phyloP scores from a whole-genome alignment of 139 green algal genomes.

The Nannochloris sp. region DNA sequence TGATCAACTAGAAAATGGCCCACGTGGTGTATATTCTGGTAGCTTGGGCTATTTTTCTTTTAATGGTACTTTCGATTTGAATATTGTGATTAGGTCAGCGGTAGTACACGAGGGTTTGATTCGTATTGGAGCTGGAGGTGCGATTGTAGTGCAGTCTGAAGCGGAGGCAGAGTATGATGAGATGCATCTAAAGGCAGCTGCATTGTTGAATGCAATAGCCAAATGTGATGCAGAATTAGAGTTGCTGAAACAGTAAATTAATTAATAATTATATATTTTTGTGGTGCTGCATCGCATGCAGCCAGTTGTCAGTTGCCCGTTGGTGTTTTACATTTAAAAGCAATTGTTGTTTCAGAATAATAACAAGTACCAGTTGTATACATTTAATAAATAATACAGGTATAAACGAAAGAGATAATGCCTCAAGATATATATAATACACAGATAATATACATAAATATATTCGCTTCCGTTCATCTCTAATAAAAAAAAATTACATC shows the following conservation, averaged over 20 bases:
- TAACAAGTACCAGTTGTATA: no score
- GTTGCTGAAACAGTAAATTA: not conserved
- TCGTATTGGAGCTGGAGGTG: constrained; percentile 86
- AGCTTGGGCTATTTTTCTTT: constrained; percentile 82
- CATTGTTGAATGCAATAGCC: constrained; percentile 46
- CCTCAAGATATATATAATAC: no score
- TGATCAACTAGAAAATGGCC: constrained; percentile 71
- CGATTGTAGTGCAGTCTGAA: constrained; percentile 77
- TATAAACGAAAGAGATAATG: no score
- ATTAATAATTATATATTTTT: no score
- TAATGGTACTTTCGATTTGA: constrained; percentile 92
- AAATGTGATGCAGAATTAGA: constrained; percentile 7
- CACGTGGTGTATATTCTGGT: constrained; percentile 89
- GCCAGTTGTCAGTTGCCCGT: no score
- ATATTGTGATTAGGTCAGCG: constrained; percentile 96
- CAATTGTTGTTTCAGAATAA: no score
- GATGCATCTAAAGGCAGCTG: constrained; percentile 87
- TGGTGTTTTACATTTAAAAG: no score
- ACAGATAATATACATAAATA: no score
- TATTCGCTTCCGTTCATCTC: no score
- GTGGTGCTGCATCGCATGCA: no score
- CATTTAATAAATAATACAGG: no score
- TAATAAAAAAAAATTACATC: no score
- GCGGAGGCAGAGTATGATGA: constrained; percentile 80
- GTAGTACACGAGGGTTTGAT: constrained; percentile 45